Conservation (phyloP, 352 stramenopile genomes). For the Pythium biforme region DNA sequence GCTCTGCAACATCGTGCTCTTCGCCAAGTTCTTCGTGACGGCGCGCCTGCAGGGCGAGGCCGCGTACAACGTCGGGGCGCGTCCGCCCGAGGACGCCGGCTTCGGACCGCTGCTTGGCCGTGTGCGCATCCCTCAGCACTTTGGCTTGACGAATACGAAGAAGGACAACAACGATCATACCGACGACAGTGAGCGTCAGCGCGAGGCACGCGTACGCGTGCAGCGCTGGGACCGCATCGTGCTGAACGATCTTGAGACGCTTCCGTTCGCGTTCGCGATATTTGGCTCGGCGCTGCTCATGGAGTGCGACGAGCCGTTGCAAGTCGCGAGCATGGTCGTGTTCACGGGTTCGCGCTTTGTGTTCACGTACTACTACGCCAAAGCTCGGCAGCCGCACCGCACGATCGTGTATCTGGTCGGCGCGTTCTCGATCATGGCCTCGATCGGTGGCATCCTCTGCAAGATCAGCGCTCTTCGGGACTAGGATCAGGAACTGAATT, state of each 20-base stretch:
- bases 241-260: conserved; percentile 57
- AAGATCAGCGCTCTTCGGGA: not conserved
- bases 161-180: not conserved
- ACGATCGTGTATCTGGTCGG: conserved; percentile 24
- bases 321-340: conserved; percentile 26
- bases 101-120: conserved; percentile 7
- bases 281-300: conserved; percentile 46
- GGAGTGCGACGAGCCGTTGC: conserved; percentile 38
- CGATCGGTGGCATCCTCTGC: not conserved
- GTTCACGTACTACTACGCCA: conserved; percentile 35
- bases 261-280: conserved; percentile 50
- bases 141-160: conserved; percentile 14
- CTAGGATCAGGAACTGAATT: too few relatives aligned
- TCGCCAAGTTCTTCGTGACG: conserved; percentile 64
- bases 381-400: conserved; percentile 31
- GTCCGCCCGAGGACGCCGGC: conserved; percentile 33
- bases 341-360: conserved; percentile 33
- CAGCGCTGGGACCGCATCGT: conserved; percentile 43
- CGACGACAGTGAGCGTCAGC: conserved; percentile 1
- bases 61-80: conserved; percentile 29
- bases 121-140: conserved; percentile 30
- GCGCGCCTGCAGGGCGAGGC: conserved; percentile 41
- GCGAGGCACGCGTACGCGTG: not conserved
- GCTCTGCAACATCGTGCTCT: conserved; percentile 49
- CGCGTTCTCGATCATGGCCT: conserved; percentile 19